phyloP scores from a whole-genome alignment of 495 filamentous ascomycete species.

The Aspergillus hancockii region DNA sequence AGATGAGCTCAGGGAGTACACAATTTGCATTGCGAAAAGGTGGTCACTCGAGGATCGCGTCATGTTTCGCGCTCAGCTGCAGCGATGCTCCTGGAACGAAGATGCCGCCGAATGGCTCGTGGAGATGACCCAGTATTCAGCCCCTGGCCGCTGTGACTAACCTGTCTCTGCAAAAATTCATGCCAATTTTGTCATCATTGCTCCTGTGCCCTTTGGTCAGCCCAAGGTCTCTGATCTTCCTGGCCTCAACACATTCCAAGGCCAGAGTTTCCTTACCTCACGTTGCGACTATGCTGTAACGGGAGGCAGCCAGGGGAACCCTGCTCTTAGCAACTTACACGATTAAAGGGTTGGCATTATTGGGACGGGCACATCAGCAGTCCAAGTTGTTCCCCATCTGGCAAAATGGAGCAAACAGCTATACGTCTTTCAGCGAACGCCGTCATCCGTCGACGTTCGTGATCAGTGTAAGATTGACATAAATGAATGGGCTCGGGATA shows the following conservation, averaged over 20 bases:
- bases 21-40: constrained; percentile 28
- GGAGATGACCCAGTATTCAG: background rate
- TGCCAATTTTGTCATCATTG: constrained; percentile 21
- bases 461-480: constrained; percentile 50
- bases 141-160: background rate
- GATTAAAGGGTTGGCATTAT: constrained; percentile 50
- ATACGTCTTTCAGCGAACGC: constrained; percentile 53
- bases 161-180: constrained; percentile 3
- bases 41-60: constrained; percentile 48
- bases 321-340: constrained; percentile 33
- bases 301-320: constrained; percentile 51
- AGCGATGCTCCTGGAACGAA: background rate
- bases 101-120: background rate
- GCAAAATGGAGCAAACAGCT: constrained; percentile 35
- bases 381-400: constrained; percentile 43
- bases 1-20: constrained; percentile 27
- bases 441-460: constrained; percentile 50
- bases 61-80: constrained; percentile 36
- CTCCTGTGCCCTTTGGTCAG: constrained; percentile 15
- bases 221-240: constrained; percentile 31
- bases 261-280: constrained; percentile 40
- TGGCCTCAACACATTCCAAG: constrained; percentile 21
- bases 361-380: constrained; percentile 48
- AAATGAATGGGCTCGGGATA: constrained; percentile 41
- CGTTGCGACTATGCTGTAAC: constrained; percentile 49